Conservation (phyloP, 768 basidiomycete species). For the Lyophyllum decastes region DNA sequence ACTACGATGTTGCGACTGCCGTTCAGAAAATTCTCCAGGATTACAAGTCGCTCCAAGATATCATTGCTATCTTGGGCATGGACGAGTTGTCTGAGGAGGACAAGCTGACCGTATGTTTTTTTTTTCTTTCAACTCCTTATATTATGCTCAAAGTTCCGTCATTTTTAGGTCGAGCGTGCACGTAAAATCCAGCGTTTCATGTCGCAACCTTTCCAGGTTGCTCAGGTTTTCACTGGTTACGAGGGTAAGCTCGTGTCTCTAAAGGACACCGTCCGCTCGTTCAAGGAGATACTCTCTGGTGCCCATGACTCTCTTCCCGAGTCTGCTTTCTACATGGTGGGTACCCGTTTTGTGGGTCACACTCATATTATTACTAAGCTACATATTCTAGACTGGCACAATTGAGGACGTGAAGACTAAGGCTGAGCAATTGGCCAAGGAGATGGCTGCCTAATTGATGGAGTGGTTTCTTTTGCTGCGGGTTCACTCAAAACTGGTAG, state of each 20-base stretch:
- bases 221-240: slow-evolving; percentile 99
- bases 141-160: not conserved
- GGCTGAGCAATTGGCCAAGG: slow-evolving; percentile 97
- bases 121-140: not conserved
- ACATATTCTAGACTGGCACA: slow-evolving; percentile 64
- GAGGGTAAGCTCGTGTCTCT: slow-evolving; percentile 96
- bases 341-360: slow-evolving; percentile 11
- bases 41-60: slow-evolving; percentile 97
- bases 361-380: slow-evolving; percentile 2
- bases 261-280: slow-evolving; percentile 95
- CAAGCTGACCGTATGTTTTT: slow-evolving; percentile 84
- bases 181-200: slow-evolving; percentile 99
- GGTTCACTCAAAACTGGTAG: slow-evolving; percentile 13
- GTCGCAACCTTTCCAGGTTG: slow-evolving; percentile 99
- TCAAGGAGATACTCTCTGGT: slow-evolving; percentile 96
- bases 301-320: slow-evolving; percentile 89
- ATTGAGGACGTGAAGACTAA: slow-evolving; percentile 97
- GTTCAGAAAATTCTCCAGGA: slow-evolving; percentile 98
- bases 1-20: slow-evolving; percentile 95
- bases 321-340: slow-evolving; percentile 95
- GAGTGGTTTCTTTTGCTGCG: slow-evolving; percentile 7
- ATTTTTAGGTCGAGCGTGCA: slow-evolving; percentile 86
- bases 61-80: slow-evolving; percentile 99
- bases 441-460: slow-evolving; percentile 62
- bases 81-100: slow-evolving; percentile 99